Conservation (phyloP, 1,284 basidiomycete genomes). For the Apiotrichum montevideense region DNA sequence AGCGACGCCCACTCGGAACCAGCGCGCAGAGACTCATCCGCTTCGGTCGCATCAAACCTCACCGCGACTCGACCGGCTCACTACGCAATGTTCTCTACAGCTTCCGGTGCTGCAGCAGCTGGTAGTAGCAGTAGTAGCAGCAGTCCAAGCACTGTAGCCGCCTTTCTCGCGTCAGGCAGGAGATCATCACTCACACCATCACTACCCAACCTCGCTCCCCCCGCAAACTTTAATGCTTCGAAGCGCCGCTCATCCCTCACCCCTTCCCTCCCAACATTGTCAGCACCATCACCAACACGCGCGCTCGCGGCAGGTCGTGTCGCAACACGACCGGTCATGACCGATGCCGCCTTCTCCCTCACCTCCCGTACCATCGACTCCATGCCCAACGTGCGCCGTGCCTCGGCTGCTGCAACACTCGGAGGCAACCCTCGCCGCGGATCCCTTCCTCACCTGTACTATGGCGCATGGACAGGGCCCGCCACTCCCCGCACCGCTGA, state of each 20-base stretch:
- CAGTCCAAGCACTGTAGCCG: neutral
- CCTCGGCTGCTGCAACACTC: neutral
- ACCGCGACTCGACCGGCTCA: constrained; percentile 27
- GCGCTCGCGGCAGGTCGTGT: constrained; percentile 26
- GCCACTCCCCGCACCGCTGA: neutral
- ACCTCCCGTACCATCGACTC: constrained; percentile 18
- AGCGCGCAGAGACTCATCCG: constrained; percentile 17
- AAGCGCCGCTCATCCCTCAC: constrained; percentile 34
- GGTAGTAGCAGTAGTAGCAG: neutral
- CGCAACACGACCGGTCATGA: constrained; percentile 8
- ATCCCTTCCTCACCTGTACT: constrained; percentile 38
- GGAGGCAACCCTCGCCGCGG: constrained; percentile 24
- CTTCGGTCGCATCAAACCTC: constrained; percentile 33
- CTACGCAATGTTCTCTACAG: neutral
- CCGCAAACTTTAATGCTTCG: constrained; percentile 9
- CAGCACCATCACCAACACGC: constrained; percentile 34
- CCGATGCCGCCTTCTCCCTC: constrained; percentile 15
- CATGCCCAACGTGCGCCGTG: constrained; percentile 2
- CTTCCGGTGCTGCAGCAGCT: too few relatives aligned
- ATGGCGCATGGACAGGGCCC: constrained; percentile 27
- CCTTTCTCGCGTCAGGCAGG: constrained; percentile 7
- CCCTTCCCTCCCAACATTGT: constrained; percentile 29
- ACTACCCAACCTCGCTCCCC: constrained; percentile 20
- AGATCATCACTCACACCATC: constrained; percentile 38
- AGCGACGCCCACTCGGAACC: constrained; percentile 2